These are phyloP conservation scores for Diaporthe sp. DNA, from an alignment of 2,329 filamentous ascomycete species.

Conservation along the genomic window DNA sequence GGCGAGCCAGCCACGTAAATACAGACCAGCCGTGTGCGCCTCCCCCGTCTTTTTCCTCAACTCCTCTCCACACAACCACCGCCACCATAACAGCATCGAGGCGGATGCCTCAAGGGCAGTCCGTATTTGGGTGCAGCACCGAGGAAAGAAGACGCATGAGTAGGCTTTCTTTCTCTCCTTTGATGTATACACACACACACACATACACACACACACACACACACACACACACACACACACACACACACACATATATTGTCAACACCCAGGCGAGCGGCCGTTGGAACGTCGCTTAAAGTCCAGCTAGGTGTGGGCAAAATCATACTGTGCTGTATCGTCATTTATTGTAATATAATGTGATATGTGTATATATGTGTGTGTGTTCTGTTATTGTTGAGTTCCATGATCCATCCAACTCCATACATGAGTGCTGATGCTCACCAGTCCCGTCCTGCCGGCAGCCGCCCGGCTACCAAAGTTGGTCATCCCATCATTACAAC, in stretches of 20 bases:
- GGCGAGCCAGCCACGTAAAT: too few relatives aligned
- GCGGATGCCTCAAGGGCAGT: background rate
- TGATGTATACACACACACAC: too few relatives aligned
- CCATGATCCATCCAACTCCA: constrained; percentile 5
- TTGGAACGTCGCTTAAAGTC: background rate
- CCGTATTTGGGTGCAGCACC: too few relatives aligned
- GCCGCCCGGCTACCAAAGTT: background rate
- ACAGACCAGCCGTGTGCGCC: too few relatives aligned
- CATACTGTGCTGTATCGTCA: background rate
- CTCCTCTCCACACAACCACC: too few relatives aligned
- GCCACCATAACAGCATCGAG: background rate
- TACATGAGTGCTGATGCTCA: background rate
- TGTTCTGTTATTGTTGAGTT: background rate
- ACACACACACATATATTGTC: too few relatives aligned
- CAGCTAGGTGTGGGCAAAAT: background rate
- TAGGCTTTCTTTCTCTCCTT: too few relatives aligned
- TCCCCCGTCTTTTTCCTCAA: background rate
- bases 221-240: too few relatives aligned
- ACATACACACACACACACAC: too few relatives aligned
- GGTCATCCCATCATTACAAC: background rate
- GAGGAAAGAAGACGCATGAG: too few relatives aligned
- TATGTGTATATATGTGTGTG: background rate
- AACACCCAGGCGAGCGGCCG: too few relatives aligned
- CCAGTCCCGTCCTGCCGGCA: background rate
- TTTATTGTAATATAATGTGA: background rate